Evolutionary conservation across 164 flowering plant species (phyloP).

Genomic region (Liriodendron chinense): DNA sequence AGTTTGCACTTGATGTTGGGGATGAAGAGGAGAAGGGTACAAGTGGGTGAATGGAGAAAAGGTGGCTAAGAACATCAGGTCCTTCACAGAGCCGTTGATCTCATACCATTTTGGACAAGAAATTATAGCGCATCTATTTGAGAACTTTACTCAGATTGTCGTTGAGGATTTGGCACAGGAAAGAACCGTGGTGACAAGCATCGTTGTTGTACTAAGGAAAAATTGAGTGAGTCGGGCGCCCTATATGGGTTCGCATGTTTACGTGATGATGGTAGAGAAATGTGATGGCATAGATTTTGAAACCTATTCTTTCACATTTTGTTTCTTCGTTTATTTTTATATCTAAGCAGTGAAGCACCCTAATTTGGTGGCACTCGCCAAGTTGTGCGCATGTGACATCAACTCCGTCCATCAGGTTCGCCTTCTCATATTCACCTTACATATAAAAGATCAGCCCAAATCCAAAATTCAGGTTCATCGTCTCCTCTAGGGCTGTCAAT

Average conservation of each 20-base stretch:
- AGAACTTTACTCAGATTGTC: not conserved
- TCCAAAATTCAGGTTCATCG: too few species aligned
- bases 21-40: conserved; percentile 19
- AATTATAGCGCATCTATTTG: not conserved
- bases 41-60: not conserved
- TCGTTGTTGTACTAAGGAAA: conserved; percentile 47
- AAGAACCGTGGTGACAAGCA: conserved; percentile 46
- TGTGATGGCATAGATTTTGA: too few species aligned
- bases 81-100: conserved; percentile 9
- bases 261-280: too few species aligned
- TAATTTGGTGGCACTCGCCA: too few species aligned
- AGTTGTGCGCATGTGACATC: too few species aligned
- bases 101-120: conserved; percentile 7
- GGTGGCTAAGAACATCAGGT: conserved; percentile 3
- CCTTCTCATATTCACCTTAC: too few species aligned
- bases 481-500: too few species aligned
- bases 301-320: too few species aligned
- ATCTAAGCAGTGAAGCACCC: too few species aligned
- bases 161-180: conserved; percentile 20
- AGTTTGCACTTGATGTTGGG: conserved; percentile 36
- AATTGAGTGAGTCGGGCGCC: not conserved
- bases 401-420: too few species aligned
- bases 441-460: too few species aligned
- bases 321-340: too few species aligned
- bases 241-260: not conserved